Conservation (phyloP, 2,329 filamentous ascomycete species). For the Fonsecaea nubica region DNA sequence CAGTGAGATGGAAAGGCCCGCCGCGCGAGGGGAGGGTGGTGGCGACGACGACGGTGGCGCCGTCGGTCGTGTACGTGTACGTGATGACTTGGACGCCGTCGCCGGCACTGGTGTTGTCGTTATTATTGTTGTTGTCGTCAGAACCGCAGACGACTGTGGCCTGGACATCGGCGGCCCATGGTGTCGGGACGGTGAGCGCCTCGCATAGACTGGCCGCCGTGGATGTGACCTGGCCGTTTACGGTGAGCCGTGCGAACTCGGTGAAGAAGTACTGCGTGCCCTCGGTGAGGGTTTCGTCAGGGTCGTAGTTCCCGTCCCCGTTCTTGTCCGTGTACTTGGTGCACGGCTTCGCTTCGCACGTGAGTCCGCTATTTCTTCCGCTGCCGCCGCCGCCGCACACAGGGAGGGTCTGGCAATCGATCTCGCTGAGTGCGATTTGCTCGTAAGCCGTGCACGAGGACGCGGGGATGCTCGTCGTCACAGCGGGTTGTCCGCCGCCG, state of each 20-base stretch:
- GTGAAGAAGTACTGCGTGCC: constrained; percentile 12
- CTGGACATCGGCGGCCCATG: neutral
- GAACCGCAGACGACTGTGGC: constrained; percentile 6
- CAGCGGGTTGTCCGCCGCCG: neutral
- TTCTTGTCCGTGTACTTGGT: constrained; percentile 1
- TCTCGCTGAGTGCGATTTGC: neutral
- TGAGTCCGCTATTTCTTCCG: neutral
- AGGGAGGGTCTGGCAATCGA: constrained; percentile 9
- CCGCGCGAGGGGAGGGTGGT: constrained; percentile 13
- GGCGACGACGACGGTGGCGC: constrained; percentile 13
- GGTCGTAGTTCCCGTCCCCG: constrained; percentile 1
- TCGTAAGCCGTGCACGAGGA: constrained; percentile 6
- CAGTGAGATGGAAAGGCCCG: constrained; percentile 14
- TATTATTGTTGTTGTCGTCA: neutral
- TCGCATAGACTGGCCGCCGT: constrained; percentile 15
- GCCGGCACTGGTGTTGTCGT: neutral
- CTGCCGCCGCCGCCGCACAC: constrained; percentile 10
- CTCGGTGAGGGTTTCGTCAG: constrained; percentile 8
- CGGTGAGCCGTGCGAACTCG: constrained; percentile 11
- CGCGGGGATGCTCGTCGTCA: constrained; percentile 12
- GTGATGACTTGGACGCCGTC: constrained; percentile 14
- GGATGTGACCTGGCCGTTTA: constrained; percentile 12
- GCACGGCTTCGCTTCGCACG: constrained; percentile 15
- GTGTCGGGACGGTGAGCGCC: constrained; percentile 4
- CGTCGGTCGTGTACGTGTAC: constrained; percentile 20